Conservation (phyloP, 495 filamentous ascomycete genomes). For the Pyrenopolyporus hunteri region DNA sequence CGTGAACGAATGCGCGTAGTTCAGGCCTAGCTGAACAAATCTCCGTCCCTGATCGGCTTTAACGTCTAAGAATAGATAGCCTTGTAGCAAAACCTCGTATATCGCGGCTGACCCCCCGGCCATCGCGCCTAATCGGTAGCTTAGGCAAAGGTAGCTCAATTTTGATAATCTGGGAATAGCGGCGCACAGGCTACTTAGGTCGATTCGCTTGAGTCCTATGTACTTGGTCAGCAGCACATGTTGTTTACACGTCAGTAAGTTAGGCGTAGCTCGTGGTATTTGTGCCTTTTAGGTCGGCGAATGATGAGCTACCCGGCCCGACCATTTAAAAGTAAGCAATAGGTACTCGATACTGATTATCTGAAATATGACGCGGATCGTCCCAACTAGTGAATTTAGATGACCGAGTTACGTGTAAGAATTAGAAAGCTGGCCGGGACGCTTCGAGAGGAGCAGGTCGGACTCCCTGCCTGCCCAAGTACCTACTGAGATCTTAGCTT, state of each 20-base stretch:
- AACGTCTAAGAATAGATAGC: conserved; percentile 34
- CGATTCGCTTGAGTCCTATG: conserved; percentile 9
- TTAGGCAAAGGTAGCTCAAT: conserved; percentile 11
- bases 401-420: background rate
- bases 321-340: conserved; percentile 26
- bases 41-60: background rate
- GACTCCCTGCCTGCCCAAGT: too few relatives aligned
- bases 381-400: conserved; percentile 22
- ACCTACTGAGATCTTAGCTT: too few relatives aligned
- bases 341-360: conserved; percentile 12
- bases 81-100: conserved; percentile 39
- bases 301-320: background rate
- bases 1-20: background rate
- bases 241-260: too few relatives aligned
- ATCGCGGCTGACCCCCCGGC: conserved; percentile 24
- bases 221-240: too few relatives aligned
- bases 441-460: too few relatives aligned
- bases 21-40: background rate
- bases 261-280: too few relatives aligned
- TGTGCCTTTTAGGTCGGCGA: too few relatives aligned
- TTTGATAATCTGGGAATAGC: conserved; percentile 12
- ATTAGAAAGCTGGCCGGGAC: background rate
- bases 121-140: conserved; percentile 18
- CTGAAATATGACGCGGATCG: conserved; percentile 17
- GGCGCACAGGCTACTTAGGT: conserved; percentile 14